A percentile compares a stretch with the other conserved stretches of the same genome.
phyloP scores from a whole-genome alignment of 495 filamentous ascomycete species.

The Paragyromitra xinjiangensis region DNA sequence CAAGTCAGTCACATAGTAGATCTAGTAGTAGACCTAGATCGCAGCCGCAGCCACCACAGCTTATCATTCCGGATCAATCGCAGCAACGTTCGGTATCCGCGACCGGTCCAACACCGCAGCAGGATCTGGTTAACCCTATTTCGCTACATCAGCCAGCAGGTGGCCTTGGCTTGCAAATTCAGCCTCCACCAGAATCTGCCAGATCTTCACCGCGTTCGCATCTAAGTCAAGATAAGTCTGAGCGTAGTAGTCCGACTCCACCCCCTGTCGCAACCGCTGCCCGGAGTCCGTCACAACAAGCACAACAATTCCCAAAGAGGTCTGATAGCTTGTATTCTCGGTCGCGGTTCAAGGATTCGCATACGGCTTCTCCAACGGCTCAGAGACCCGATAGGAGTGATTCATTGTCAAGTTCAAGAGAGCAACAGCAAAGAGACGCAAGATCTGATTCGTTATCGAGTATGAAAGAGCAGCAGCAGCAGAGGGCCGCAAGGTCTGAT shows the following conservation, averaged over 20 bases:
- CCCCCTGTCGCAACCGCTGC: constrained; percentile 2
- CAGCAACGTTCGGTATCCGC: constrained; percentile 42
- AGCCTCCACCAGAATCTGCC: constrained; percentile 29
- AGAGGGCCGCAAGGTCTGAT: constrained; percentile 30
- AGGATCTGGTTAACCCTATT: neutral
- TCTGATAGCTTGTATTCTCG: constrained; percentile 52
- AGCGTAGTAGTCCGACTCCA: constrained; percentile 11
- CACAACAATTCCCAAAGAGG: constrained; percentile 45
- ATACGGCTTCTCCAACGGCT: constrained; percentile 18
- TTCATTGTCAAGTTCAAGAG: constrained; percentile 27
- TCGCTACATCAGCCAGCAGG: constrained; percentile 1
- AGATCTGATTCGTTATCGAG: constrained; percentile 39
- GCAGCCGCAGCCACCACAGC: constrained; percentile 39
- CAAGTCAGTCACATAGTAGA: constrained; percentile 6
- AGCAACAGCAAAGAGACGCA: constrained; percentile 21
- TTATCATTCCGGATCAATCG: constrained; percentile 32
- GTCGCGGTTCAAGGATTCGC: constrained; percentile 28
- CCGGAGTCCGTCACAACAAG: constrained; percentile 7
- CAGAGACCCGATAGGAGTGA: constrained; percentile 43
- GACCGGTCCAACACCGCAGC: constrained; percentile 9
- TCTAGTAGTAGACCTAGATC: constrained; percentile 29
- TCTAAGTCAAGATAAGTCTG: constrained; percentile 6
- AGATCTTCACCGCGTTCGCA: constrained; percentile 31
- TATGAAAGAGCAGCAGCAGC: constrained; percentile 14
- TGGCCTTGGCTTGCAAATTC: constrained; percentile 9